Percentiles rank a stretch among this genome's conserved stretches.
Evolutionary conservation across 2,329 filamentous ascomycete species (phyloP).

Genomic region (Beauveria sp.): DNA sequence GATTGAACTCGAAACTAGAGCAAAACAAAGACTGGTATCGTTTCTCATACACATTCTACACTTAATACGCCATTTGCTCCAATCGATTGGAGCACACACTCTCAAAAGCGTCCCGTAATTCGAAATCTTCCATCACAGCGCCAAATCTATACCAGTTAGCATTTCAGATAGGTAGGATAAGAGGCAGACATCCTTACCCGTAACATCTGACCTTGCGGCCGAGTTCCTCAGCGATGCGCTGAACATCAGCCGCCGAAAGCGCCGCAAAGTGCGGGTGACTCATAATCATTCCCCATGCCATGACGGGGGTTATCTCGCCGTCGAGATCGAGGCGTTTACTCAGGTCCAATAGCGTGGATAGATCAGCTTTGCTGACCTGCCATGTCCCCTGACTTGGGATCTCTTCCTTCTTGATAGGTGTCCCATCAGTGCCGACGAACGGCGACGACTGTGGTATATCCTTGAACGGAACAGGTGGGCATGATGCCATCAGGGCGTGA

Average conservation of each 20-base stretch:
- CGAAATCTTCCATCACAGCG: slow-evolving; percentile 58
- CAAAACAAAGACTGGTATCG: slow-evolving; percentile 9
- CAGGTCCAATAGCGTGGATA: slow-evolving; percentile 75
- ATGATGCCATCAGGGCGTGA: slow-evolving; percentile 89
- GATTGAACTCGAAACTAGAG: not conserved
- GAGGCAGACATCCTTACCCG: slow-evolving; percentile 54
- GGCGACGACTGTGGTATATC: slow-evolving; percentile 43
- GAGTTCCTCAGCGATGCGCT: slow-evolving; percentile 64
- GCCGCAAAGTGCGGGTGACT: slow-evolving; percentile 61
- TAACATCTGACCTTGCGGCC: slow-evolving; percentile 82
- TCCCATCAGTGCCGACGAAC: slow-evolving; percentile 39
- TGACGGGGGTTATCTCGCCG: slow-evolving; percentile 88
- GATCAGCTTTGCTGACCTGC: slow-evolving; percentile 66
- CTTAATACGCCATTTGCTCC: slow-evolving; percentile 10
- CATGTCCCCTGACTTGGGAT: slow-evolving; percentile 60
- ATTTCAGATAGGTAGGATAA: not conserved
- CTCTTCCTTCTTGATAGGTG: slow-evolving; percentile 22
- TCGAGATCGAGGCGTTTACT: slow-evolving; percentile 77
- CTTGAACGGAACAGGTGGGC: slow-evolving; percentile 61
- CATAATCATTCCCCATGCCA: slow-evolving; percentile 83
- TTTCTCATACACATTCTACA: not conserved
- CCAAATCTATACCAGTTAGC: slow-evolving; percentile 42
- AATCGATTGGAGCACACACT: slow-evolving; percentile 37
- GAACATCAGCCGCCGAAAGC: slow-evolving; percentile 61
- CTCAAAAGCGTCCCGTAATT: slow-evolving; percentile 70